Base-by-base conservation (phyloP, 129 eudicot genomes). In the Helianthus tuberosus region DNA sequence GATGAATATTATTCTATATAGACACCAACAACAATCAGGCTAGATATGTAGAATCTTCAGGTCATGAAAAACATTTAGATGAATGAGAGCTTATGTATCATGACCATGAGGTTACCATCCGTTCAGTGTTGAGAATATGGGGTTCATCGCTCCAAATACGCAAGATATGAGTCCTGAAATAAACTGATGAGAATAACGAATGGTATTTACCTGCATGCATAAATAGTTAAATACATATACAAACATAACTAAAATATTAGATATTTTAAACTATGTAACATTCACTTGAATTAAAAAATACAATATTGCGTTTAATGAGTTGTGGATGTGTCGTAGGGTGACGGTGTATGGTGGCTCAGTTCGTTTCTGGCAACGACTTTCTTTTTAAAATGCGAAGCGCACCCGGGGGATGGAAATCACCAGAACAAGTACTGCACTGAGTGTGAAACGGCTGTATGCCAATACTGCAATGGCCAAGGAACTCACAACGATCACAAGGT, bases 381-480 rank as follows among this genome's bases (percentile, higher is more conserved):
- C 79, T 87, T 87, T 66, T 60, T 35, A 3, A 54, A 47, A 2
- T 89, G 98, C 52, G 39, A 36, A 6, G 15, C 3, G 39, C 93
- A 87, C 35, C 77, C 75, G 4, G 36, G 67, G 14, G 16, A 70
- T 4, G 49, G 50, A 5, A 87, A 78, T 53, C 79, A 83, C 59
- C 38, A 49, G 47, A 89, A 83, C 20, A 52, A 69, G 61, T 91
- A 89, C 50, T 91, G 97, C 83, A 86, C 89, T 20, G 57, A 81
- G 8, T 91, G 93, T 66, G 66, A 85, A 14, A 43, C 16, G 55
- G 50, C 91, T 16, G 76, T 64, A 39, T 91, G 93, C 83, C 76
- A 54, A 62, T 78, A 76, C 15, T 92, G 98, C 72, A 5, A 84
- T 9, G 43, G 78, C 39, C 41, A 57, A 51, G 91, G 78, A 5